Base-by-base conservation (phyloP, 2,329 filamentous ascomycete species). In the Tolypocladium ovalisporum region DNA sequence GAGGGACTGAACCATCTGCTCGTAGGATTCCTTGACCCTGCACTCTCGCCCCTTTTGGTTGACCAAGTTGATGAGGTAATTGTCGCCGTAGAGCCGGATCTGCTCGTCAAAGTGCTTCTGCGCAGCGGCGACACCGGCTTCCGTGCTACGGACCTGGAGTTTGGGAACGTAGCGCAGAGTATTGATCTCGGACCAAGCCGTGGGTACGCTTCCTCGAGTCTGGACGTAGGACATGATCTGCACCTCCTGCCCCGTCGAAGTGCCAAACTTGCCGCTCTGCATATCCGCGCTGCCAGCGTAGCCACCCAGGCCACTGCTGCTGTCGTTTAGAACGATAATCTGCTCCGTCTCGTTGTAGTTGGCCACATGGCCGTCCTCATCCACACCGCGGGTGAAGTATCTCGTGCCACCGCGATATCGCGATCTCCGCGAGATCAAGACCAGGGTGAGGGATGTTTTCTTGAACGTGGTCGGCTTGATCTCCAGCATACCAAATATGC, bases 271-370 rank as follows among this genome's bases (percentile, higher is more conserved):
- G 60, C 86, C 87, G 68, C 89, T 91, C 66, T 89, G 83, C 76
- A 89, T 88, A 24, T 88, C 85, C 58, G 82, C 79, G 64, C 87
- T 88, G 56, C 89, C 88, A 54, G 87, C 87, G 71, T 89, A 96
- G 8, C 91, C 92, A 44, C 89, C 86, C 49, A 94, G 75, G 1
- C 88, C 87, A 58, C 84, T 84, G 53, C 82, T 80, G 57, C 76
- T 81, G 72, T 97, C 94, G 66, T 97, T 97, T 64, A 97, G 74
- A 40, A 99, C 84, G 60, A 96, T 80, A 37, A 94, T 79, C 70
- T 99, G 94, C 70, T 99, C 94, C 0, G 94, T 97, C 78, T 99
- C 94, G 69, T 99, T 99, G 80, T 93, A 99, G 71, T 99, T 99
- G 63, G 94, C 90, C n/a, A 94, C 94, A 70, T 97, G 85, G 29